These are phyloP conservation scores for Rhazya stricta DNA, from an alignment of 257 asterid species.

Conservation along the genomic window DNA sequence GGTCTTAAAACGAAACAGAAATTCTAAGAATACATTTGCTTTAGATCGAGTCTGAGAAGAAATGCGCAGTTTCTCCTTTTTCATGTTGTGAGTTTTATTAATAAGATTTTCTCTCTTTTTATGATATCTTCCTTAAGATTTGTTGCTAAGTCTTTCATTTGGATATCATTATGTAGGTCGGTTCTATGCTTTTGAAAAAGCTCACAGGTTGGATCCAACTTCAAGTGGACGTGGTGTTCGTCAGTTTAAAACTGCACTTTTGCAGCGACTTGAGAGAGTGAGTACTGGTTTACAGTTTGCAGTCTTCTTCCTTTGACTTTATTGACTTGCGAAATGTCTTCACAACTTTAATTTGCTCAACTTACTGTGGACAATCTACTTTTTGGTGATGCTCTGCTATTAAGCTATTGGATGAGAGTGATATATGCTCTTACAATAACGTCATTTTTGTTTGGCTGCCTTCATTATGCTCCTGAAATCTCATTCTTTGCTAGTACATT, in stretches of 20 bases:
- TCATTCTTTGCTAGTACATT: neutral
- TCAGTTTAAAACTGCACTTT: conserved; percentile 91
- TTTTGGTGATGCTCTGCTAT: neutral
- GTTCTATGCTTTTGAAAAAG: conserved; percentile 96
- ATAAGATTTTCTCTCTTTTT: neutral
- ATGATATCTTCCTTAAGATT: conserved; percentile 1
- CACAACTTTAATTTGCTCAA: neutral
- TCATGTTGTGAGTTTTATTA: neutral
- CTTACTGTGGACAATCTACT: no score
- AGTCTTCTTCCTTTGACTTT: neutral
- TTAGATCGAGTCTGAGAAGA: neutral
- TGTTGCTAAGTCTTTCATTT: conserved; percentile 7
- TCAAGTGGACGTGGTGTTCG: conserved; percentile 99
- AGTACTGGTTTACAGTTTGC: conserved; percentile 14
- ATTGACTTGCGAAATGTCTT: neutral
- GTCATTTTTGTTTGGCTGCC: neutral
- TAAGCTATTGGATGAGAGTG: neutral
- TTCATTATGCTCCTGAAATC: neutral
- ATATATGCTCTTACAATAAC: neutral
- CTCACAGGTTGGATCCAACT: conserved; percentile 91
- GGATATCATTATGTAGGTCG: conserved; percentile 53
- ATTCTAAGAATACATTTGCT: neutral
- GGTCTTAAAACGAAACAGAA: neutral
- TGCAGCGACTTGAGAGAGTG: conserved; percentile 94
- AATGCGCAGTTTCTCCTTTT: neutral